Evolutionary conservation across 345 rosid genomes (phyloP).

Genomic region (Erucastrum elatum): DNA sequence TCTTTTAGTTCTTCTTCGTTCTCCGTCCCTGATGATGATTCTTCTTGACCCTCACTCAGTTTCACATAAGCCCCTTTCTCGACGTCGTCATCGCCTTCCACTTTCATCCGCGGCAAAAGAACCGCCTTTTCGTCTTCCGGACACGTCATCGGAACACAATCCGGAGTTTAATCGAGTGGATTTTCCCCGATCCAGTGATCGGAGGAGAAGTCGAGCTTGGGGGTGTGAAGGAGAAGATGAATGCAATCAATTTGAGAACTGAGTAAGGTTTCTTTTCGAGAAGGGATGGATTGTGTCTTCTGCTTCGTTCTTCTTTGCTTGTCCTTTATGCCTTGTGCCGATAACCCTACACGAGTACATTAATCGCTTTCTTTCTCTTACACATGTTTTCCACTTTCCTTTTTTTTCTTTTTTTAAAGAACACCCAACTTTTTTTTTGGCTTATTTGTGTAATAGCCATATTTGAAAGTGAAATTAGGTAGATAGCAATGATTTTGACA

Average conservation of each 20-base stretch:
- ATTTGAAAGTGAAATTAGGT: too few relatives aligned
- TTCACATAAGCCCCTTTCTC: conserved; percentile 46
- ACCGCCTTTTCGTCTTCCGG: conserved; percentile 45
- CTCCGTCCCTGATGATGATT: conserved; percentile 22
- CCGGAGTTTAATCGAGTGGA: conserved; percentile 11
- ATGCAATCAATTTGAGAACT: conserved; percentile 8
- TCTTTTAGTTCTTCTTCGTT: conserved; percentile 14
- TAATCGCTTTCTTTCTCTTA: neutral
- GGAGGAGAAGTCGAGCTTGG: neutral
- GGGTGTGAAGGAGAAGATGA: conserved; percentile 1
- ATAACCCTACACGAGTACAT: neutral
- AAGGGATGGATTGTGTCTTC: too few relatives aligned
- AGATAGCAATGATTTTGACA: too few relatives aligned
- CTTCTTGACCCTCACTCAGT: conserved; percentile 43
- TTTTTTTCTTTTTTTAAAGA: neutral
- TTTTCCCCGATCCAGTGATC: conserved; percentile 31
- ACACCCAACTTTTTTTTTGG: too few relatives aligned
- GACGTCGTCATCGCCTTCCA: conserved; percentile 26
- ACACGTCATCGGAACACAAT: conserved; percentile 48
- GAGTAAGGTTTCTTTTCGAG: neutral
- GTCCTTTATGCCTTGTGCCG: too few relatives aligned
- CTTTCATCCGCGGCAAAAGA: conserved; percentile 52
- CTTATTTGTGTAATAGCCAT: too few relatives aligned
- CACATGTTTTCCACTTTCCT: neutral
- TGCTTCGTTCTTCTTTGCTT: too few relatives aligned